Evolutionary conservation across 352 stramenopile species (phyloP).

Genomic region (Sclerospora graminicola): DNA sequence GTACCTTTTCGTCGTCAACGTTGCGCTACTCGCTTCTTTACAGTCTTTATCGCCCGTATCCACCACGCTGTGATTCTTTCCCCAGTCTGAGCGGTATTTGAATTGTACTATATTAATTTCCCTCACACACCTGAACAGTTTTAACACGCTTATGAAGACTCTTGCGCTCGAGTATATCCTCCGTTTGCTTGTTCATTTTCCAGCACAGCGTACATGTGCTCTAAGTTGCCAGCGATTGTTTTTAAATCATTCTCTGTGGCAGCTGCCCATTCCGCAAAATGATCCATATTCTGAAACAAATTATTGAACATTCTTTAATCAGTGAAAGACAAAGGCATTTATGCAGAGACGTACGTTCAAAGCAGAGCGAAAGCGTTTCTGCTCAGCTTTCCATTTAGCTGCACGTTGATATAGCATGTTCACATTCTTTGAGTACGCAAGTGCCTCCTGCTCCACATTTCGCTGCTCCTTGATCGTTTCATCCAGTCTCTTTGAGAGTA

Average conservation of each 20-base stretch:
- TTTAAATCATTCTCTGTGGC: constrained; percentile 37
- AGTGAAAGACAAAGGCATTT: background rate
- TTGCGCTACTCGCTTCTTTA: too few relatives aligned
- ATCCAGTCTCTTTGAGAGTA: constrained; percentile 41
- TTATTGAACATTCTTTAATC: background rate
- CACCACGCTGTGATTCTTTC: too few relatives aligned
- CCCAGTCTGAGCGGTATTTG: too few relatives aligned
- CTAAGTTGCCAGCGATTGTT: constrained; percentile 47
- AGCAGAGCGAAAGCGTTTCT: constrained; percentile 40
- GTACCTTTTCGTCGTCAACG: too few relatives aligned
- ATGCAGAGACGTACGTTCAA: constrained; percentile 22
- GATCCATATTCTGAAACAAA: constrained; percentile 27
- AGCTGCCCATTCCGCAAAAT: constrained; percentile 46
- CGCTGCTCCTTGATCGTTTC: constrained; percentile 39
- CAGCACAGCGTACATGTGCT: constrained; percentile 58
- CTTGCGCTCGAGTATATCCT: constrained; percentile 13
- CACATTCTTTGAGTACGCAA: constrained; percentile 50
- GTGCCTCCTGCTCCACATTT: constrained; percentile 44
- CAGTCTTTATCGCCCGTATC: too few relatives aligned
- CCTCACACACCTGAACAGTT: too few relatives aligned
- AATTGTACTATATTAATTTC: too few relatives aligned
- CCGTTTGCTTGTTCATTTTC: constrained; percentile 35
- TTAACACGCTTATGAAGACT: constrained; percentile 8
- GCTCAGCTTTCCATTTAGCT: constrained; percentile 56
- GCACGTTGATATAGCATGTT: constrained; percentile 30